Conservation (phyloP, 2,329 filamentous ascomycete genomes). For the Pseudogymnoascus sp. region DNA sequence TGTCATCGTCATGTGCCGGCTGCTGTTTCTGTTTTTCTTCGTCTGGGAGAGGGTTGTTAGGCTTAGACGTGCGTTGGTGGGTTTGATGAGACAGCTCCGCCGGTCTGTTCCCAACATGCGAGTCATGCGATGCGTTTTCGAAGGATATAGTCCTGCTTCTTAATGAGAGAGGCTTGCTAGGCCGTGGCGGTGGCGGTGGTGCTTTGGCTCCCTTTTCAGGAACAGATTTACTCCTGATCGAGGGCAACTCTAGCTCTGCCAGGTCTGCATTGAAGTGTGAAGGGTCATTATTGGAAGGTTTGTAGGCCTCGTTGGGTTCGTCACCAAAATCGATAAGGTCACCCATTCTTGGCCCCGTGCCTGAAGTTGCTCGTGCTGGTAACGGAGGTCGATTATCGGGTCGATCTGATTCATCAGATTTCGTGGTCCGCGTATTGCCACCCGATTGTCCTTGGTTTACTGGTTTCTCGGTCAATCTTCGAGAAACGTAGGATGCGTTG, state of each 20-base stretch:
- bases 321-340: constrained; percentile 54
- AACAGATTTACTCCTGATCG: constrained; percentile 24
- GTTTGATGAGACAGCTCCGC: constrained; percentile 29
- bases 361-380: constrained; percentile 25
- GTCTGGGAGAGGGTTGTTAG: constrained; percentile 10
- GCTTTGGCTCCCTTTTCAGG: constrained; percentile 21
- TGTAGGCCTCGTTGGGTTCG: constrained; percentile 37
- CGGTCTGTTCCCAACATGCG: constrained; percentile 35
- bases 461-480: constrained; percentile 19
- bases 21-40: constrained; percentile 18
- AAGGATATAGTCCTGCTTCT: constrained; percentile 32
- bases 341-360: constrained; percentile 37
- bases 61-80: constrained; percentile 17
- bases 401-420: neutral
- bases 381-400: constrained; percentile 22
- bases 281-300: constrained; percentile 26
- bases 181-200: constrained; percentile 44
- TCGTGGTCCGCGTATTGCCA: constrained; percentile 10
- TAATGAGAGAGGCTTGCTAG: constrained; percentile 48
- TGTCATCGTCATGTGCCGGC: constrained; percentile 18
- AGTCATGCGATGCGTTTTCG: constrained; percentile 26
- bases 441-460: constrained; percentile 11
- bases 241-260: constrained; percentile 24
- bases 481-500: constrained; percentile 29
- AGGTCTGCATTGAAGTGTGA: constrained; percentile 24